Base-by-base conservation (phyloP, 225 moss, liverwort and hornwort genomes). In the Ulota crispa region DNA sequence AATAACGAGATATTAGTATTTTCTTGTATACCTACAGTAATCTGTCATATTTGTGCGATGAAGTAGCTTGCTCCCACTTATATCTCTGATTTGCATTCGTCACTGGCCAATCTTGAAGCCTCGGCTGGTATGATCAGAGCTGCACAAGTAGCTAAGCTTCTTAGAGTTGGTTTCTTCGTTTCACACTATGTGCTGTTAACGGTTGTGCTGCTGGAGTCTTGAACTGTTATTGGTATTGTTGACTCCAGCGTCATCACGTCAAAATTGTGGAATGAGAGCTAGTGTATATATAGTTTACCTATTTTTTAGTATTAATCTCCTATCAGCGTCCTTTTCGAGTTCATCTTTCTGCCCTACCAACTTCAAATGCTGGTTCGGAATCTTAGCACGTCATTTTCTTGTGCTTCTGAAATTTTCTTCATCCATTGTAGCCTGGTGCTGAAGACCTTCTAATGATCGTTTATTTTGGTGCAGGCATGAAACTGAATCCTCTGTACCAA, bases 381-480 rank as follows among this genome's bases (percentile, higher is more conserved):
- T 81, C 30, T 67, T 27, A 53, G 76, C 77, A 62, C 4, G 31
- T 21, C 42, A 60, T 23, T 16, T 64, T 56, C 30, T 72, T 80
- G 39, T 67, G 24, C 70, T 81, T 30, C 69, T 69, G 45, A 61
- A 72, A 14, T 43, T 77, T 78, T 34, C 36, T 80, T 20, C 42
- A 27, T 80, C n/a, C 30, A 41, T 23, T 83, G 26, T 28, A 73
- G 2, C 18, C 56, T 68, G 27, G 57, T 31, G 50, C 69, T 80
- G 43, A 85, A 73, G 42, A 31, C 60, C 64, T 61, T 26, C 57
- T n/a, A 19, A 63, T 78, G 16, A 53, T 82, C 72, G 37, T 83
- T 65, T 79, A 11, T 78, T 64, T 73, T 82, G 79, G 37, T 73
- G 74, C 84, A 91, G 91, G 68, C 78, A 88, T 62, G 88, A 91